Evolutionary conservation across 2,329 filamentous ascomycete species (phyloP).

Genomic region (Aspergillus sp.): DNA sequence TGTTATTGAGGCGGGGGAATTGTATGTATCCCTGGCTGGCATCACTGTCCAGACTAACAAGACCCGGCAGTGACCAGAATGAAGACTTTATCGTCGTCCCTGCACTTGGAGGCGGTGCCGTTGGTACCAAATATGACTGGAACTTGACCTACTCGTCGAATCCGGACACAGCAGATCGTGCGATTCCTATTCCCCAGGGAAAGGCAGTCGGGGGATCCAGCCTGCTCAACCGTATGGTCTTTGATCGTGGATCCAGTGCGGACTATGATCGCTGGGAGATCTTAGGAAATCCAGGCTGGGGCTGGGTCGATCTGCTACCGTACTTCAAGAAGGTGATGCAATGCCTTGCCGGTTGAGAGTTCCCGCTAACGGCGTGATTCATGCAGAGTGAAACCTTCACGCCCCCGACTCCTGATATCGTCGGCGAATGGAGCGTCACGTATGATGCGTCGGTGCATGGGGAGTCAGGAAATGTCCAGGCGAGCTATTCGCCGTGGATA

Average conservation of each 20-base stretch:
- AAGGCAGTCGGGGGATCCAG: conserved; percentile 9
- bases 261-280: conserved; percentile 6
- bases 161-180: background rate
- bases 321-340: conserved; percentile 8
- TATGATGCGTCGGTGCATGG: conserved; percentile 5
- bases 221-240: conserved; percentile 7
- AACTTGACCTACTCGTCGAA: conserved; percentile 7
- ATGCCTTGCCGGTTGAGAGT: background rate
- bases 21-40: background rate
- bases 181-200: conserved; percentile 1
- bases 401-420: background rate
- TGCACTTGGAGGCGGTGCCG: background rate
- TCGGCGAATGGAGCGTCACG: background rate
- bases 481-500: conserved; percentile 6
- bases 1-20: conserved; percentile 8
- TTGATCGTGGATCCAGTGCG: background rate
- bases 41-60: background rate
- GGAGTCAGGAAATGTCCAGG: background rate
- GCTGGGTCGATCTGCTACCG: background rate
- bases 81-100: conserved; percentile 6
- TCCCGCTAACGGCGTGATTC: too few relatives aligned
- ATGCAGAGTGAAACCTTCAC: conserved; percentile 10
- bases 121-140: conserved; percentile 12
- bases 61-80: background rate
- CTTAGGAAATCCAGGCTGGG: conserved; percentile 7